phyloP scores from a whole-genome alignment of 2,329 filamentous ascomycete genomes.

The Fusarium aywerte region DNA sequence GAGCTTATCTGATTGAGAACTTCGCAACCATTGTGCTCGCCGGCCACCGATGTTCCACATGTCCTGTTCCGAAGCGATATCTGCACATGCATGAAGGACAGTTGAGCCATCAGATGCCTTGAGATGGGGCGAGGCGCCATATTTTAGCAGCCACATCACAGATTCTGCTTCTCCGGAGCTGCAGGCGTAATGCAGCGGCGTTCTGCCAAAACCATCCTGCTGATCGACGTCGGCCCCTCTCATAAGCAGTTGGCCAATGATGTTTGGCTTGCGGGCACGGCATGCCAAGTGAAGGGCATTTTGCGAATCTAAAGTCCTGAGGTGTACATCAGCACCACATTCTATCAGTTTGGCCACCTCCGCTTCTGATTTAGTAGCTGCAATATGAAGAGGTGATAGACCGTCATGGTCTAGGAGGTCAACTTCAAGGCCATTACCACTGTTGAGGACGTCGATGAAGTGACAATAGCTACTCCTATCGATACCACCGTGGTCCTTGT shows the following conservation, averaged over 20 bases:
- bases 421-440: conserved; percentile 4
- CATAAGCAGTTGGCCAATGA: conserved; percentile 22
- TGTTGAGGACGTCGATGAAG: conserved; percentile 23
- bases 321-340: conserved; percentile 8
- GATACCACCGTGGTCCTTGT: no score
- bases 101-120: conserved; percentile 1
- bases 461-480: not conserved
- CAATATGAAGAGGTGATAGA: conserved; percentile 31
- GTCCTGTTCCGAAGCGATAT: conserved; percentile 14
- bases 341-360: conserved; percentile 13
- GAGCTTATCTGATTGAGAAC: conserved; percentile 1
- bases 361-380: conserved; percentile 23
- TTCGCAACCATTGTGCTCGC: not conserved
- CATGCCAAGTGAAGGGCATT: conserved; percentile 37
- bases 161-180: conserved; percentile 35
- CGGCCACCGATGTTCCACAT: conserved; percentile 16
- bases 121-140: conserved; percentile 8
- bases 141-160: conserved; percentile 23
- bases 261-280: conserved; percentile 22
- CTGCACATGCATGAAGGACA: conserved; percentile 36
- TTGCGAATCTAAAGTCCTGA: conserved; percentile 27
- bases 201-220: conserved; percentile 26
- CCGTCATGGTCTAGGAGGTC: conserved; percentile 26
- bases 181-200: conserved; percentile 38
- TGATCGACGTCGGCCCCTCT: conserved; percentile 16